These are phyloP conservation scores for Leccinum boreale DNA, from an alignment of 768 basidiomycete genomes.

Conservation along the genomic window DNA sequence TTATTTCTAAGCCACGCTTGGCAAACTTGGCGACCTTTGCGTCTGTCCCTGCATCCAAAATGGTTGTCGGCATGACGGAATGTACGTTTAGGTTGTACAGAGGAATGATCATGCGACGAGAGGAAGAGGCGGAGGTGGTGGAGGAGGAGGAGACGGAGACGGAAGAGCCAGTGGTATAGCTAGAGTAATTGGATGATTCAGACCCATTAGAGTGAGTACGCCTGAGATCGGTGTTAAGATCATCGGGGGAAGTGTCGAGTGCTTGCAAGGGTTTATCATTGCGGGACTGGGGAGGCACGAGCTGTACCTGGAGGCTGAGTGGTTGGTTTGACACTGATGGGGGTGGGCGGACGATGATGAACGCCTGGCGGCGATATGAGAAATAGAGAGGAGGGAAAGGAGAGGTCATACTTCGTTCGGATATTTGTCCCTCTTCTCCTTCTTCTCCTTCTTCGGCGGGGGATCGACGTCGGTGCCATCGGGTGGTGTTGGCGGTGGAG, in stretches of 20 bases:
- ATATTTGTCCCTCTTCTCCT: constrained; percentile 36
- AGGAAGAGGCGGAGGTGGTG: constrained; percentile 41
- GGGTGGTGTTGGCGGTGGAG: constrained; percentile 8
- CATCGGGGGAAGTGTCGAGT: constrained; percentile 38
- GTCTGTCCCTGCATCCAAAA: constrained; percentile 86
- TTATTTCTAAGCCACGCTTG: constrained; percentile 70
- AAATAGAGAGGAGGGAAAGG: constrained; percentile 2
- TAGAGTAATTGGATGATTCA: constrained; percentile 45
- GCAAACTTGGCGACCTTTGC: constrained; percentile 79
- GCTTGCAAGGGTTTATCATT: constrained; percentile 42
- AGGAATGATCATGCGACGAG: constrained; percentile 76
- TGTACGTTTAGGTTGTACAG: constrained; percentile 87
- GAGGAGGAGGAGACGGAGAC: constrained; percentile 41
- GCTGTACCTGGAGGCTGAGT: constrained; percentile 87
- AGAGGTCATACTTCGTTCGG: constrained; percentile 45
- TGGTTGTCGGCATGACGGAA: constrained; percentile 81
- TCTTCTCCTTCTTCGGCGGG: constrained; percentile 43
- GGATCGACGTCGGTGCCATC: constrained; percentile 23
- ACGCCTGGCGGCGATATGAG: constrained; percentile 51
- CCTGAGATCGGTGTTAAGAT: constrained; percentile 25
- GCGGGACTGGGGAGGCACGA: constrained; percentile 62
- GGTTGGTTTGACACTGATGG: constrained; percentile 84
- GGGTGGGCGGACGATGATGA: constrained; percentile 89
- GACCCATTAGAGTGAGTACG: constrained; percentile 47
- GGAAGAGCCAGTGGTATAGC: constrained; percentile 44